Percentiles rank a stretch among this genome's conserved stretches.
Evolutionary conservation across 176 grass and related monocot species (phyloP).

Genomic region (Triticum turgidum): DNA sequence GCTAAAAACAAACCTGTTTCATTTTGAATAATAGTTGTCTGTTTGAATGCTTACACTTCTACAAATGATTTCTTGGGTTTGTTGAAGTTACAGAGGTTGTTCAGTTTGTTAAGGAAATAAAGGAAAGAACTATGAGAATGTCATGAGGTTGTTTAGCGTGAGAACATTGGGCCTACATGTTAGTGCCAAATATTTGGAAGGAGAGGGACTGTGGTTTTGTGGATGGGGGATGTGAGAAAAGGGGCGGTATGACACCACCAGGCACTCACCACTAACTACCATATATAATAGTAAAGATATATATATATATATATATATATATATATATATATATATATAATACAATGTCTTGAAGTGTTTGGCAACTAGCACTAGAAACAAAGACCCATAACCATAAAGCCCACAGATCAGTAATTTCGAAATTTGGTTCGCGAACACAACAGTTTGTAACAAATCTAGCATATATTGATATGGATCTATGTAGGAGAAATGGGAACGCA

Average conservation of each 20-base stretch:
- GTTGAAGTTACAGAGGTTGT: background rate
- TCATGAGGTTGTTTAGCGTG: background rate
- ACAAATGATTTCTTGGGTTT: background rate
- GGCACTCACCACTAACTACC: background rate
- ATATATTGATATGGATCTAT: slow-evolving; percentile 1
- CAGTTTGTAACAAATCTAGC: background rate
- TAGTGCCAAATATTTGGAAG: background rate
- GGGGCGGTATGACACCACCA: background rate
- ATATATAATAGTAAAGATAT: background rate
- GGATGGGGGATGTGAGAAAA: background rate
- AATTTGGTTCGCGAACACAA: background rate
- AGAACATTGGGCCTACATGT: background rate
- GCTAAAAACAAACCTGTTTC: background rate
- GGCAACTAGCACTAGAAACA: background rate
- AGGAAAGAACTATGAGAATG: background rate
- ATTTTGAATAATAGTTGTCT: background rate
- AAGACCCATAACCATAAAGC: background rate
- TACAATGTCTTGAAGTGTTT: background rate
- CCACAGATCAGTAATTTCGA: slow-evolving; percentile 8
- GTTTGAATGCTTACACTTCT: background rate
- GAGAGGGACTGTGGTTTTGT: background rate
- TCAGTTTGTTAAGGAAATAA: background rate
- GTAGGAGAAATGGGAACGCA: slow-evolving; percentile 19
- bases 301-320: background rate
- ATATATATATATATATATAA: background rate